A percentile compares a stretch with the other conserved stretches of the same genome.
Evolutionary conservation across 768 basidiomycete species (phyloP).

Genomic region (Auriscalpium vulgare): DNA sequence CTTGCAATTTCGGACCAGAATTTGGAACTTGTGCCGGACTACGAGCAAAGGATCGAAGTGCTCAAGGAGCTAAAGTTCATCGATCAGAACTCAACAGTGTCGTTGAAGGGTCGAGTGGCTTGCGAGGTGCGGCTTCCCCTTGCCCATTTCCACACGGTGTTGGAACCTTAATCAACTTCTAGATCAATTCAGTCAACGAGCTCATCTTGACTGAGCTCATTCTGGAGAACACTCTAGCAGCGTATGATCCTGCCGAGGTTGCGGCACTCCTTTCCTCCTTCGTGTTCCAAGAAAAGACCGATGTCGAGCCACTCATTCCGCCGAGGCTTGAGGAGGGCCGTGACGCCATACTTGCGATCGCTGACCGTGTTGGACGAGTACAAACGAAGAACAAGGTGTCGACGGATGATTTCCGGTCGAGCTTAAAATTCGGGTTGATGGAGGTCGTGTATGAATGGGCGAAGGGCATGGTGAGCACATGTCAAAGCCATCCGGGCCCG

Average conservation of each 20-base stretch:
- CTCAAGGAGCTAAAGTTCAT: conserved; percentile 89
- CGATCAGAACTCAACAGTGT: conserved; percentile 90
- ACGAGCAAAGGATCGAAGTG: conserved; percentile 88
- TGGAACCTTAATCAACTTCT: not conserved
- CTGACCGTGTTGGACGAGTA: conserved; percentile 68
- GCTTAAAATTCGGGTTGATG: conserved; percentile 82
- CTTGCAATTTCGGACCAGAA: conserved; percentile 93
- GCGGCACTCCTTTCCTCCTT: conserved; percentile 94
- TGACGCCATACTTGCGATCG: conserved; percentile 68
- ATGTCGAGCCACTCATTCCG: conserved; percentile 76
- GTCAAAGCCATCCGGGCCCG: not conserved
- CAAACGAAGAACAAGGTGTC: conserved; percentile 77
- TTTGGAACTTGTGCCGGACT: conserved; percentile 92
- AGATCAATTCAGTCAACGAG: conserved; percentile 99
- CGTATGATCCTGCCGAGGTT: conserved; percentile 91
- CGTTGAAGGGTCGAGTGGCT: conserved; percentile 93
- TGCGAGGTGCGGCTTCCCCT: conserved; percentile 64
- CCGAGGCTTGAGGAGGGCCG: conserved; percentile 75
- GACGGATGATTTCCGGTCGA: conserved; percentile 68
- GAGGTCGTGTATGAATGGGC: conserved; percentile 99
- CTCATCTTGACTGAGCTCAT: conserved; percentile 95
- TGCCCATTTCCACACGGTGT: not conserved
- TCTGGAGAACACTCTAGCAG: conserved; percentile 86
- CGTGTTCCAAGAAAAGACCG: conserved; percentile 97
- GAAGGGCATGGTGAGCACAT: conserved; percentile 79